Percentiles rank a stretch among this genome's conserved stretches.
These are phyloP conservation scores for Spiromastix sp. DNA, from an alignment of 2,329 filamentous ascomycete species.

Conservation along the genomic window DNA sequence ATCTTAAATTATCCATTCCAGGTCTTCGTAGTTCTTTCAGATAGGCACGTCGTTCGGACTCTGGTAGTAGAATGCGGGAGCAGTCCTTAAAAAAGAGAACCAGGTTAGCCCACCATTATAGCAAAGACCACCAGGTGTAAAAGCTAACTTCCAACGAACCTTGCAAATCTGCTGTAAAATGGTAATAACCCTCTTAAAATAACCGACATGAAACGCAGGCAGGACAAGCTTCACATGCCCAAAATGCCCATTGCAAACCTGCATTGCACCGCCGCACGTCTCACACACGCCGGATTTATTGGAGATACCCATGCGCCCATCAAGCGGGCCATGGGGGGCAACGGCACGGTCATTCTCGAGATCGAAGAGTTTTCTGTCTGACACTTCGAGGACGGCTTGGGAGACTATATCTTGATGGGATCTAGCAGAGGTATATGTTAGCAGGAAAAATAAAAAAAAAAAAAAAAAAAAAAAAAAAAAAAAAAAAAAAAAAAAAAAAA, in stretches of 20 bases:
- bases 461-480: slow-evolving; percentile 4
- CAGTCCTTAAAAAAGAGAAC: slow-evolving; percentile 49
- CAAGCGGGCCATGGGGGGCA: slow-evolving; percentile 74
- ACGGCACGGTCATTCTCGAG: slow-evolving; percentile 67
- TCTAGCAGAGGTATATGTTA: slow-evolving; percentile 32
- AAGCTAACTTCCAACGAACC: slow-evolving; percentile 22
- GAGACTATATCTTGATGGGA: slow-evolving; percentile 92
- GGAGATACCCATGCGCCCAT: slow-evolving; percentile 79
- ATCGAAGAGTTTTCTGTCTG: slow-evolving; percentile 89
- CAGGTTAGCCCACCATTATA: slow-evolving; percentile 4
- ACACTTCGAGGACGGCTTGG: slow-evolving; percentile 88
- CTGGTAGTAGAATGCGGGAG: slow-evolving; percentile 69
- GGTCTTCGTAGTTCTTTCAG: slow-evolving; percentile 72
- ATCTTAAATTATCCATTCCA: slow-evolving; percentile 74
- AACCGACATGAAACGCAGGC: slow-evolving; percentile 91
- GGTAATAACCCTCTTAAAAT: slow-evolving; percentile 83
- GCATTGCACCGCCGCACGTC: slow-evolving; percentile 72
- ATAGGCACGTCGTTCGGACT: slow-evolving; percentile 65
- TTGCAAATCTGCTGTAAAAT: slow-evolving; percentile 96
- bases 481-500: background rate
- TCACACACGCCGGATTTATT: slow-evolving; percentile 69
- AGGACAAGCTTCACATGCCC: slow-evolving; percentile 84
- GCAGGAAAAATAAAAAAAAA: background rate
- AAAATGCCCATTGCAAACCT: slow-evolving; percentile 89
- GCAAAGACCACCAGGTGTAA: slow-evolving; percentile 4